These are phyloP conservation scores for Geranomyces variabilis DNA, from an alignment of 192 early-diverging fungal genomes.

Conservation along the genomic window DNA sequence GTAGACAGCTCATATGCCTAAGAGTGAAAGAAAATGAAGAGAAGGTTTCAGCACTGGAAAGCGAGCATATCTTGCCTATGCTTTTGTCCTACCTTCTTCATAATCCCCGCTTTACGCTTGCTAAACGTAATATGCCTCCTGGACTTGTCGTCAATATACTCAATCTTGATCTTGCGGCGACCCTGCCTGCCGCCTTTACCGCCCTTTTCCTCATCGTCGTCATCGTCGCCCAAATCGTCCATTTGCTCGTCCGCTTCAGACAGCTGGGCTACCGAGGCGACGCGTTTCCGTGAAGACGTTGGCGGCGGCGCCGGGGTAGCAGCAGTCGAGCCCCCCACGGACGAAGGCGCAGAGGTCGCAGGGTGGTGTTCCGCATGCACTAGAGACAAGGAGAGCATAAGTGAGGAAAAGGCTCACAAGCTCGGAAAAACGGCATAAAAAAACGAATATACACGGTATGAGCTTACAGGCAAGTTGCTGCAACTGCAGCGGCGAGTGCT, in stretches of 20 bases:
- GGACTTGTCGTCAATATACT: slow-evolving; percentile 92
- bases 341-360: neutral
- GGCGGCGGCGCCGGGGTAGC: neutral
- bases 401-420: too few relatives aligned
- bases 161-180: slow-evolving; percentile 94
- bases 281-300: slow-evolving; percentile 2
- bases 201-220: slow-evolving; percentile 67
- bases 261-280: slow-evolving; percentile 11
- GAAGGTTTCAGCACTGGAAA: neutral
- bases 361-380: too few relatives aligned
- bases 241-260: neutral
- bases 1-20: slow-evolving; percentile 90
- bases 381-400: too few relatives aligned
- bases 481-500: slow-evolving; percentile 6
- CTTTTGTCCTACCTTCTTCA: slow-evolving; percentile 82
- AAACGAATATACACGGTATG: too few relatives aligned
- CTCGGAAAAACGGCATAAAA: too few relatives aligned
- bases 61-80: neutral
- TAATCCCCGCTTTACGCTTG: slow-evolving; percentile 95
- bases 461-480: slow-evolving; percentile 8
- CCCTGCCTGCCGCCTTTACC: slow-evolving; percentile 68
- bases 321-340: neutral
- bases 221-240: slow-evolving; percentile 18
- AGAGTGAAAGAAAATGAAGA: slow-evolving; percentile 22
- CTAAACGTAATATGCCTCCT: slow-evolving; percentile 92